phyloP scores from a whole-genome alignment of 176 grass and related monocot species.

The Bolboschoenus planiculmis region DNA sequence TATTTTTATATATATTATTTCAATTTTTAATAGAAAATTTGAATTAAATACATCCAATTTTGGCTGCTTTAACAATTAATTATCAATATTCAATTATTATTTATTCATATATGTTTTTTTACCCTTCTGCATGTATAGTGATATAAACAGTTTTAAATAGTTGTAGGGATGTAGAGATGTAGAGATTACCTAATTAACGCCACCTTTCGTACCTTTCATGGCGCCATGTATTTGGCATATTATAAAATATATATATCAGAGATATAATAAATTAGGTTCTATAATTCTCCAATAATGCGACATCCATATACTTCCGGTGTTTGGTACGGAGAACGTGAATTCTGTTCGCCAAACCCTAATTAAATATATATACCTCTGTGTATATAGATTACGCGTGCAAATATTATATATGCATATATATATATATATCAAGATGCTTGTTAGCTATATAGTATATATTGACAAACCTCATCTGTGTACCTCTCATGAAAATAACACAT shows the following conservation, averaged over 20 bases:
- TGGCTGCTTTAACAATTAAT: not conserved
- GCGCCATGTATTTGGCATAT: not conserved
- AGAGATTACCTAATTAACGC: conserved; percentile 1
- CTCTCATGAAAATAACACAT: not conserved
- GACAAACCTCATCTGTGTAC: not conserved
- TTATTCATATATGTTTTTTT: not conserved
- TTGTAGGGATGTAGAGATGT: not conserved
- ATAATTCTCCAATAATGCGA: conserved; percentile 19
- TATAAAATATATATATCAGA: not conserved
- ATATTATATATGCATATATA: conserved; percentile 28
- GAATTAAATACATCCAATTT: not conserved
- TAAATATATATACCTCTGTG: not conserved
- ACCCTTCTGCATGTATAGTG: not conserved
- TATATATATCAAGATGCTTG: conserved; percentile 1
- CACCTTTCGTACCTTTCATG: not conserved
- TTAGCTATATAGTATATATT: not conserved
- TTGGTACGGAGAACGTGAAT: conserved; percentile 23
- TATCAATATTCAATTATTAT: not conserved
- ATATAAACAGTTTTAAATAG: not conserved
- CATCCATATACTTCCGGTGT: conserved; percentile 10
- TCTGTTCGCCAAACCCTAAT: not conserved
- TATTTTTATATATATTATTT: not conserved
- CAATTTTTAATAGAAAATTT: not conserved
- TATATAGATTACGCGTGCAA: not conserved
- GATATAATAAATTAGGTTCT: not conserved